Evolutionary conservation across 2,329 filamentous ascomycete genomes (phyloP).

Genomic region (Chaetomiaceae sp.): DNA sequence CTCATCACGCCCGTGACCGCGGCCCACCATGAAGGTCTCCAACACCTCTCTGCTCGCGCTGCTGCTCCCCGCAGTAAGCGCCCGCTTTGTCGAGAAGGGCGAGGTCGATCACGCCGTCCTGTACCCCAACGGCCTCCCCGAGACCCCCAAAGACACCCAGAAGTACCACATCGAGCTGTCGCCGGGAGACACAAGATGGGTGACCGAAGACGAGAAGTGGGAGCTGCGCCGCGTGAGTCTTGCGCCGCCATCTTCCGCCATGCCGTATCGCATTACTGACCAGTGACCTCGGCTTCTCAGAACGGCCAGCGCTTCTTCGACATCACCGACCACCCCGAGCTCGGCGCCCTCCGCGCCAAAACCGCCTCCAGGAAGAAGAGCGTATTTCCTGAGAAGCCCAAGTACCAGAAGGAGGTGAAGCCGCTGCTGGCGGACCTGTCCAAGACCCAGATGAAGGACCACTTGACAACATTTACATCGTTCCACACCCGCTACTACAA

Average conservation of each 20-base stretch:
- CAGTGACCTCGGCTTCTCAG: constrained; percentile 38
- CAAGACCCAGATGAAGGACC: constrained; percentile 69
- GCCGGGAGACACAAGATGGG: constrained; percentile 79
- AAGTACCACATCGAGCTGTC: constrained; percentile 75
- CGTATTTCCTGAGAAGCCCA: constrained; percentile 34
- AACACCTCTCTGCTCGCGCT: constrained; percentile 50
- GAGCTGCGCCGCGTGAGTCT: constrained; percentile 68
- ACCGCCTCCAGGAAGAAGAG: constrained; percentile 47
- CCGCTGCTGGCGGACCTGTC: constrained; percentile 64
- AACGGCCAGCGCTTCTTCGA: constrained; percentile 89
- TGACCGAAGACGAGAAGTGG: constrained; percentile 96
- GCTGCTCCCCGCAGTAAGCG: constrained; percentile 50
- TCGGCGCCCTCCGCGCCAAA: constrained; percentile 45
- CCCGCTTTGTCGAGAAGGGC: constrained; percentile 51
- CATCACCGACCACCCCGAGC: constrained; percentile 70
- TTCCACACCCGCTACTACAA: constrained; percentile 81
- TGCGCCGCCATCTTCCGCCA: background rate
- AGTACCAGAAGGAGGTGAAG: constrained; percentile 59
- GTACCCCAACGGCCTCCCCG: constrained; percentile 36
- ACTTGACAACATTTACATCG: constrained; percentile 72
- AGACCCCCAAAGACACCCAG: constrained; percentile 35
- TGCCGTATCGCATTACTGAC: too few species aligned
- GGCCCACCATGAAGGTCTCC: constrained; percentile 46
- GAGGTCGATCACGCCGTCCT: constrained; percentile 50
- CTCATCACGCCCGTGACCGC: too few species aligned